phyloP scores from a whole-genome alignment of 2,329 filamentous ascomycete species.

The Escovopsis sp. region DNA sequence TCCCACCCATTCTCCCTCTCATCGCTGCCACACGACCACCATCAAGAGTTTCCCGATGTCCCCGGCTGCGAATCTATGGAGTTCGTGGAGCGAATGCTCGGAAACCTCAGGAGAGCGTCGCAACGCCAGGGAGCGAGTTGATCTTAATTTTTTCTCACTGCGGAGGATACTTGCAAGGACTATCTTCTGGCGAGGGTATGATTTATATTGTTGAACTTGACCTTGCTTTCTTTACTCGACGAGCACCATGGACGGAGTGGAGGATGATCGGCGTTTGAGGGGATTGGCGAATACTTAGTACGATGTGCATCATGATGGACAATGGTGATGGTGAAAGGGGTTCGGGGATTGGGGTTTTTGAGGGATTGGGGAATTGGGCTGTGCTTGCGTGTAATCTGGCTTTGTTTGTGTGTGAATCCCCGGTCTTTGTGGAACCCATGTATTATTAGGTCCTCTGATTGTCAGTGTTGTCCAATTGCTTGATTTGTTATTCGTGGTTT shows the following conservation, averaged over 20 bases:
- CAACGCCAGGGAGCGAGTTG: constrained; percentile 5
- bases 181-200: too few relatives aligned
- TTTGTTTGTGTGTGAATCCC: too few relatives aligned
- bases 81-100: constrained; percentile 37
- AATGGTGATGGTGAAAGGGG: not conserved
- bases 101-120: constrained; percentile 29
- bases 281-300: not conserved
- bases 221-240: too few relatives aligned
- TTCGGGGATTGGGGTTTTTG: too few relatives aligned
- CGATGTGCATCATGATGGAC: not conserved
- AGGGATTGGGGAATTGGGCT: not conserved
- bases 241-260: too few relatives aligned
- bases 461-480: too few relatives aligned
- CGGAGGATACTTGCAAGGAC: too few relatives aligned
- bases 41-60: constrained; percentile 25
- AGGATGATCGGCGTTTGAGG: too few relatives aligned
- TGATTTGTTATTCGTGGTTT: not conserved
- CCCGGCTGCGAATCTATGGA: constrained; percentile 29
- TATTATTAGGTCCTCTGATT: constrained; percentile 1
- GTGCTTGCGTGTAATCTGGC: too few relatives aligned
- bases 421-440: not conserved
- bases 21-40: not conserved
- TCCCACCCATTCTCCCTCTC: not conserved
- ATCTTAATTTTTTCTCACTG: too few relatives aligned
- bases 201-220: too few relatives aligned